Evolutionary conservation across 345 rosid species (phyloP), one percentile per base, ranked within the genome.

Genomic region (Dovyalis caffra): DNA sequence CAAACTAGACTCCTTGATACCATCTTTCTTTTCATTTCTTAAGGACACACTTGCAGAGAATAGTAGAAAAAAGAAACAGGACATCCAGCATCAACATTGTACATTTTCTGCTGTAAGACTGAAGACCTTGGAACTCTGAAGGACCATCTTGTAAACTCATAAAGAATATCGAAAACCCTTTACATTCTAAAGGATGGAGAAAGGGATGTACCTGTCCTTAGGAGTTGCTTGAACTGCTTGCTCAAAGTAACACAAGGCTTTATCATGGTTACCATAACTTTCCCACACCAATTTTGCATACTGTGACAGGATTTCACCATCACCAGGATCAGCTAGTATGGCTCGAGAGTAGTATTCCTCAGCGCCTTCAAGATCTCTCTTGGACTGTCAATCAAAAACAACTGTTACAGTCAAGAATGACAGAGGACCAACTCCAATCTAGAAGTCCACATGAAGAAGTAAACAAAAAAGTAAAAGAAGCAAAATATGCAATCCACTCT

Each of bases 201-300:
- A 51, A 34, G n/a, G 3, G 63, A 21, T 56, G 25, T 85, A 90
- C 98, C 98, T 85, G 33, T 94, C 85, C 40, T 37, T 82, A 45
- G 96, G 90, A 65, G 86, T 71, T 49, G 89, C 91, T 88, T 85
- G 71, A 79, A 85, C 81, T 15, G 98, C 92, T 58, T 64, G 84
- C 73, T 92, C 90, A 47, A 82, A 88, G 78, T 85, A 94, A 81
- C 51, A 61, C 71, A 76, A 85, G 8, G 98, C 97, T 78, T 86
- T 88, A 28, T 83, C 85, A 23, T 56, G 86, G 73, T 94, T 94
- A 51, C 56, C 82, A 69, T 80, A 82, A 67, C 81, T 79, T 79
- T 82, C 90, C 97, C 95, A 91, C 47, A 85, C 84, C 83, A 90
- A 74, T 75, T 83, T 85, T 4, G 98, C 97, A 64, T 91, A 91